A percentile compares a stretch with the other conserved stretches of the same genome.
Conservation (phyloP, 768 basidiomycete species). For the Leccinum ochraceum region DNA sequence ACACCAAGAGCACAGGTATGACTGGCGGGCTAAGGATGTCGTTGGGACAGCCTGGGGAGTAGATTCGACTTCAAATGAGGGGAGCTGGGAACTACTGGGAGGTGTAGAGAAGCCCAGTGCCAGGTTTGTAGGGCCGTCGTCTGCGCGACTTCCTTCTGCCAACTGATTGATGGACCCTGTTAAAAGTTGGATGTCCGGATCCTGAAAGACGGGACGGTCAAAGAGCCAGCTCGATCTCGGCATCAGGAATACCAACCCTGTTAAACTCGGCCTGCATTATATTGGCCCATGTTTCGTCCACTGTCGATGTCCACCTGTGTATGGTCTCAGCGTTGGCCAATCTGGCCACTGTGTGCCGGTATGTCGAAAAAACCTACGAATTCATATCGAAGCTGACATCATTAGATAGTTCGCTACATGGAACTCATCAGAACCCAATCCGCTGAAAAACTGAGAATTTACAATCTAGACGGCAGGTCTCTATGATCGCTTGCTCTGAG, state of each 20-base stretch:
- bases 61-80: background rate
- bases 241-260: background rate
- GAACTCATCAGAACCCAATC: background rate
- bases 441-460: background rate
- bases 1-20: slow-evolving; percentile 19
- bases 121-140: background rate
- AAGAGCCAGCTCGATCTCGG: background rate
- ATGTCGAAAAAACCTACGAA: slow-evolving; percentile 3
- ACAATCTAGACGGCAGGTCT: background rate
- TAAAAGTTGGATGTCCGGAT: background rate
- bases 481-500: background rate
- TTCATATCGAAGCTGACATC: background rate
- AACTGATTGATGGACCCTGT: background rate
- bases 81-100: background rate
- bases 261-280: background rate
- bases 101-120: background rate
- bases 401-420: background rate
- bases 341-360: background rate
- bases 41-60: background rate
- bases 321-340: background rate
- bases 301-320: slow-evolving; percentile 3
- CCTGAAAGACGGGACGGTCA: background rate
- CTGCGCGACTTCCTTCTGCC: background rate
- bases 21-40: background rate
- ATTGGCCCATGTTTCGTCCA: background rate